Evolutionary conservation across 352 stramenopile genomes (phyloP).

Genomic region (Globisporangium canariense): DNA sequence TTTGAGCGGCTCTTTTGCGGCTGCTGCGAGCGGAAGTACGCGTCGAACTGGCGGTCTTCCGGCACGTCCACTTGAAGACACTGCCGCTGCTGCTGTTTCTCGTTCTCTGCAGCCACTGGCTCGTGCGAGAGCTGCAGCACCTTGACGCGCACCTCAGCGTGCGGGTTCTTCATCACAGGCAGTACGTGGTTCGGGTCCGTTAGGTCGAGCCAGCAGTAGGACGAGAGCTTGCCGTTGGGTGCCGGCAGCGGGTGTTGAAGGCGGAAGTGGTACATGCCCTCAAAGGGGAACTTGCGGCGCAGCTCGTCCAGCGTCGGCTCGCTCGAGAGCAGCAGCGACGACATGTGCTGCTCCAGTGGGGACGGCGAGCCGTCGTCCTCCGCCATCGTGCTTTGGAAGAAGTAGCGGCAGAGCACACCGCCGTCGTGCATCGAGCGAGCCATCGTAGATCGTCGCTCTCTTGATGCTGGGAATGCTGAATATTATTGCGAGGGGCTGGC

Average conservation of each 20-base stretch:
- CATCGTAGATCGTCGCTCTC: conserved; percentile 9
- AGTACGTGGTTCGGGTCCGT: conserved; percentile 43
- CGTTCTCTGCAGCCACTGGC: conserved; percentile 1
- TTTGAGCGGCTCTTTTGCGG: neutral
- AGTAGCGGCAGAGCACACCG: conserved; percentile 78
- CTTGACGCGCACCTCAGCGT: conserved; percentile 61
- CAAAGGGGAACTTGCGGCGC: conserved; percentile 73
- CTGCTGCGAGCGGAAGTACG: conserved; percentile 57
- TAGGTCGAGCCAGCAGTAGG: conserved; percentile 82
- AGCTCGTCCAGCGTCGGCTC: conserved; percentile 60
- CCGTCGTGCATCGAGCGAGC: conserved; percentile 3
- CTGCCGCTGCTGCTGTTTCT: conserved; percentile 12
- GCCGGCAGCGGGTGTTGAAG: conserved; percentile 38
- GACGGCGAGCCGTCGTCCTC: conserved; percentile 28
- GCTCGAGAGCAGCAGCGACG: conserved; percentile 61
- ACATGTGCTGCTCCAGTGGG: conserved; percentile 43
- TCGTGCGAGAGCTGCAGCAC: conserved; percentile 61
- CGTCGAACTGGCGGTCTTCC: conserved; percentile 62
- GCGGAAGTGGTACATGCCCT: conserved; percentile 75
- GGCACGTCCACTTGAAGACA: conserved; percentile 46
- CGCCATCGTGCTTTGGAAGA: conserved; percentile 74
- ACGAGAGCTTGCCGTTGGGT: conserved; percentile 16
- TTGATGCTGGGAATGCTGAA: neutral
- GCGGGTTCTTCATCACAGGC: conserved; percentile 24
- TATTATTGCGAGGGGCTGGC: conserved; percentile 3